These are phyloP conservation scores for Trypanosoma brucei DNA, from an alignment of 208 protist genomes.

Conservation along the genomic window DNA sequence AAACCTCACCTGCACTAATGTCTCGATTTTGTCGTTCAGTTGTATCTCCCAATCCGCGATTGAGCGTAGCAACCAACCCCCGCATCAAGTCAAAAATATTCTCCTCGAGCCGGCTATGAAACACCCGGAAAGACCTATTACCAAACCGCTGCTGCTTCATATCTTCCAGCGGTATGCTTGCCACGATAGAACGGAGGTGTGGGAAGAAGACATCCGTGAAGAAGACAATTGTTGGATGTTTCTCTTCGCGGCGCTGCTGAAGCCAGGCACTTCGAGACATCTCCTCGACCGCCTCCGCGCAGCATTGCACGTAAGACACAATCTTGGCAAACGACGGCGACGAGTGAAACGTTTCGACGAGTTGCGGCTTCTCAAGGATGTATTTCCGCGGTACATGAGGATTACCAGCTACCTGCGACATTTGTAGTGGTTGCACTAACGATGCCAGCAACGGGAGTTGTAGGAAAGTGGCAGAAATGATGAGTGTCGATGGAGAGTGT, in stretches of 20 bases:
- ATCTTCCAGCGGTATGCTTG: constrained; percentile 72
- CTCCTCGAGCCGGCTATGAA: constrained; percentile 52
- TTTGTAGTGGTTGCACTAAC: too few relatives aligned
- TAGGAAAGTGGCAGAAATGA: too few relatives aligned
- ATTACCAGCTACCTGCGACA: background rate
- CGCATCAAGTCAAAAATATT: constrained; percentile 40
- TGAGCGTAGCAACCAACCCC: constrained; percentile 45
- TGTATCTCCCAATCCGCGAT: background rate
- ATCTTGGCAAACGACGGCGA: constrained; percentile 69
- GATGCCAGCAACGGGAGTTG: too few relatives aligned
- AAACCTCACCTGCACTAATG: background rate
- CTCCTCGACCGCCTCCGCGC: constrained; percentile 34
- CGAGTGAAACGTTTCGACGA: constrained; percentile 48
- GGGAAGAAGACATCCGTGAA: constrained; percentile 52
- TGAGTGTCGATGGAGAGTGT: too few relatives aligned
- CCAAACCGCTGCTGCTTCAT: constrained; percentile 81
- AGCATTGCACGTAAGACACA: constrained; percentile 53
- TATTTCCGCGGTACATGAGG: constrained; percentile 43
- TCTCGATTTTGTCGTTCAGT: too few relatives aligned
- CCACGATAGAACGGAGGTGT: constrained; percentile 44
- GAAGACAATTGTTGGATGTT: constrained; percentile 36
- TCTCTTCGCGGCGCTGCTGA: constrained; percentile 15
- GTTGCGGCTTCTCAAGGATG: constrained; percentile 61
- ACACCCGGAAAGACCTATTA: constrained; percentile 80
- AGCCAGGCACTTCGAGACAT: constrained; percentile 18